Evolutionary conservation across 352 stramenopile species (phyloP), one percentile per base, ranked within the genome.

Genomic region (Pythium grandisporangium): DNA sequence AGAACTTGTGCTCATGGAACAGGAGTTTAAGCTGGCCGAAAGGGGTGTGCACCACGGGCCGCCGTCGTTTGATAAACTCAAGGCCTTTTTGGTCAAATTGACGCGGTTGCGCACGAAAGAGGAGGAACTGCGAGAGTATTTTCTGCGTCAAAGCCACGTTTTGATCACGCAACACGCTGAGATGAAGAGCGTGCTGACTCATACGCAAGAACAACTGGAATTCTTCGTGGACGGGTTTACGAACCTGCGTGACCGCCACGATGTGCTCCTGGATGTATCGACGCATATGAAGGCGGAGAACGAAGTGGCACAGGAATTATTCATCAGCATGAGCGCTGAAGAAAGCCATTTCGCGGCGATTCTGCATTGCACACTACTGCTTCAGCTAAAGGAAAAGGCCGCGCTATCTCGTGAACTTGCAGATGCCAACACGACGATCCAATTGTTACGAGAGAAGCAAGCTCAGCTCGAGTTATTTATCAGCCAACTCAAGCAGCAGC

Each of bases 141-240:
- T 87, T 19, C 53, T 85, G 23, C 51, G 67, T 41, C 73, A 82
- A 32, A 68, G 58, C 19, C 48, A 61, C 21, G 20, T 76, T 6
- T 44, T 89, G n/a, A 53, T 35, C 10, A 37, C 62, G 6, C 58
- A 85, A 35, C 62, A 85, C 44, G 53, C 55, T 2, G 53, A 78
- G 17, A 83, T 89, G 66, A 64, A 65, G 43, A 50, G 57, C 1
- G 70, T 83, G 42, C 70, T 72, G 43, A 54, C 83, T 14, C 73
- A 85, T 36, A 87, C 71, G 0, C 60, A 69, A 16, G 53, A 38
- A 3, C 76, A 90, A 43, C 66, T 90, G 32, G 71, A 75, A 22
- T 87, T 90, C 58, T 90, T 90, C 33, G 66, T 90, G 24, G 62
- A 84, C 2, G 76, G 76, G 1, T 87, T 85, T 29, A 72, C 70